Evolutionary conservation across 2,329 filamentous ascomycete genomes (phyloP).

Genomic region (Gaeumannomyces sp.): DNA sequence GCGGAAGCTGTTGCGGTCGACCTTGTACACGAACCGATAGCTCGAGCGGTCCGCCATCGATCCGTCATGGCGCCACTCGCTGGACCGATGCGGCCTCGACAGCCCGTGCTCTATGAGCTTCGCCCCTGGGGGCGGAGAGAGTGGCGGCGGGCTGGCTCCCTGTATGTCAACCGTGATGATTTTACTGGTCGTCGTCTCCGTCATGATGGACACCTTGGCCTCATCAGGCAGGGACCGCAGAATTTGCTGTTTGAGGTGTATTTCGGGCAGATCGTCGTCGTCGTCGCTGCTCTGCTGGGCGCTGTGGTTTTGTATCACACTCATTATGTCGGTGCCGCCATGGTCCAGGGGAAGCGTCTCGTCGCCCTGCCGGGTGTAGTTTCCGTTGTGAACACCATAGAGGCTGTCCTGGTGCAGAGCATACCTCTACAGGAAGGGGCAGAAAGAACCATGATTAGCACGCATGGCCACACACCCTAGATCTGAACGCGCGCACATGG

Average conservation of each 20-base stretch:
- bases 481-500: neutral
- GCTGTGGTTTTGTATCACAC: conserved; percentile 26
- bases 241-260: conserved; percentile 46
- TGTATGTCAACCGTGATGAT: conserved; percentile 59
- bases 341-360: conserved; percentile 18
- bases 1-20: conserved; percentile 41
- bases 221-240: conserved; percentile 47
- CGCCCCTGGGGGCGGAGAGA: conserved; percentile 51
- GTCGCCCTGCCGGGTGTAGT: conserved; percentile 14
- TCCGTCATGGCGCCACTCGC: conserved; percentile 4
- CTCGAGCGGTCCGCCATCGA: conserved; percentile 20
- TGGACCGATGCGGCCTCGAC: conserved; percentile 1
- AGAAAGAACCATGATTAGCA: neutral
- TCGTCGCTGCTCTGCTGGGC: conserved; percentile 24
- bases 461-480: neutral
- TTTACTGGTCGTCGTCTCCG: conserved; percentile 53
- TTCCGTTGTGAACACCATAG: conserved; percentile 24
- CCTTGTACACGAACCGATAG: conserved; percentile 54
- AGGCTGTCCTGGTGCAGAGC: conserved; percentile 18
- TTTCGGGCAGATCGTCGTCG: conserved; percentile 39
- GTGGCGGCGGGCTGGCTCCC: conserved; percentile 43
- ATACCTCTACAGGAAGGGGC: neutral
- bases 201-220: conserved; percentile 54
- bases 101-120: conserved; percentile 49
- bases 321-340: conserved; percentile 28